phyloP scores from a whole-genome alignment of 345 rosid genomes.

The Syzygium jambos region DNA sequence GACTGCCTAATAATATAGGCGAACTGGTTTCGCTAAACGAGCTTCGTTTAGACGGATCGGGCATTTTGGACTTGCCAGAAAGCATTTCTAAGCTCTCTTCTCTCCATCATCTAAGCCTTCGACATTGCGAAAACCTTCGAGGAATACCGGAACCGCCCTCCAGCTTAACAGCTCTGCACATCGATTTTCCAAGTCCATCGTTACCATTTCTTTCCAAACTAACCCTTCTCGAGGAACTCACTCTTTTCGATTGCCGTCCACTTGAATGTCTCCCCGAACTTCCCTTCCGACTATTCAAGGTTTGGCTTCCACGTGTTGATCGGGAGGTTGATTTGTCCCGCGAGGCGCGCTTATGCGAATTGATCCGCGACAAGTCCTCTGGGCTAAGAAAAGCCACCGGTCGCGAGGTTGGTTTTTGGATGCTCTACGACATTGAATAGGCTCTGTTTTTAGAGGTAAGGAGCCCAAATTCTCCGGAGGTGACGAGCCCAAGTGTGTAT shows the following conservation, averaged over 20 bases:
- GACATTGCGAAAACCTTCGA: background rate
- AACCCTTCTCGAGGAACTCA: background rate
- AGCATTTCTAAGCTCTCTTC: background rate
- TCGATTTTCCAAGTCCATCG: background rate
- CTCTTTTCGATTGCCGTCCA: background rate
- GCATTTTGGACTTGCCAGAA: background rate
- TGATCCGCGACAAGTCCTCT: background rate
- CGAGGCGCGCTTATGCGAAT: background rate
- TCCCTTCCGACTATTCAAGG: background rate
- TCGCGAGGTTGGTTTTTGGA: background rate
- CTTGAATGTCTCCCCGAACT: background rate
- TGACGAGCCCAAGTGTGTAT: no score
- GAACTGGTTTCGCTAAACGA: background rate
- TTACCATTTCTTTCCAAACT: background rate
- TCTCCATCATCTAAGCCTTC: background rate
- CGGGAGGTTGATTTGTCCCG: no score
- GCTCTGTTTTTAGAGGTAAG: background rate
- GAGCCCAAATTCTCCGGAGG: background rate
- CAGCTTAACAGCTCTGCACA: background rate
- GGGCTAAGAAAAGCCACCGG: background rate
- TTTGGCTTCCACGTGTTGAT: no score
- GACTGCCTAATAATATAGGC: background rate
- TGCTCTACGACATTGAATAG: no score
- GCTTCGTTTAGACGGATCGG: accelerated
- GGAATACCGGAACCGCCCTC: background rate